Evolutionary conservation across 2,329 filamentous ascomycete genomes (phyloP).

Genomic region (Fusarium sp.): DNA sequence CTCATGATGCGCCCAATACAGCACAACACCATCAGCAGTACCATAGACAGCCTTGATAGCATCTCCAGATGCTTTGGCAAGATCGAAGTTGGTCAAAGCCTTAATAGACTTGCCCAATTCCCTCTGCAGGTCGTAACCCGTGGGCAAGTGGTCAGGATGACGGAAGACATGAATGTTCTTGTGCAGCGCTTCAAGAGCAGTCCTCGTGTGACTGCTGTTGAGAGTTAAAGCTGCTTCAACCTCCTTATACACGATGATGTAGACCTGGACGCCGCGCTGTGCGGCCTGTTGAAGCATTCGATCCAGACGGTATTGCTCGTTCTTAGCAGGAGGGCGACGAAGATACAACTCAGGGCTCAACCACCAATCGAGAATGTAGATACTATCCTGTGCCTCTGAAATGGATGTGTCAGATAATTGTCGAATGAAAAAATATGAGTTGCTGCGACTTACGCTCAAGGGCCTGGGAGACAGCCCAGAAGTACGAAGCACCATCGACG

Average conservation of each 20-base stretch:
- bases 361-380: conserved; percentile 94
- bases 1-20: conserved; percentile 95
- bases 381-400: conserved; percentile 72
- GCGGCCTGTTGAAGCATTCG: conserved; percentile 83
- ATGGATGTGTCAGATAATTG: conserved; percentile 6
- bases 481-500: conserved; percentile 84
- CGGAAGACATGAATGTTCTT: conserved; percentile 72
- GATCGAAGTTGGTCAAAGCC: conserved; percentile 58
- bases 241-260: conserved; percentile 93
- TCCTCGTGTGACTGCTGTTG: conserved; percentile 45
- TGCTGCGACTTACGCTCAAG: conserved; percentile 63
- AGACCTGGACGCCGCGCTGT: conserved; percentile 82
- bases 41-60: conserved; percentile 83
- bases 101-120: conserved; percentile 71
- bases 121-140: conserved; percentile 70
- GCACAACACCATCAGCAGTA: conserved; percentile 78
- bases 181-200: conserved; percentile 11
- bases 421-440: not conserved
- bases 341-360: conserved; percentile 88
- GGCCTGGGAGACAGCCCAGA: conserved; percentile 83
- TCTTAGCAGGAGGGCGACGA: conserved; percentile 79
- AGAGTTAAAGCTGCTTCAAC: conserved; percentile 79
- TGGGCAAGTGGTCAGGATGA: conserved; percentile 87
- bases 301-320: conserved; percentile 85
- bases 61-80: conserved; percentile 74